These are phyloP conservation scores for Tetrapisispora taiwanensis DNA, from an alignment of 805 yeast genomes.

Conservation along the genomic window DNA sequence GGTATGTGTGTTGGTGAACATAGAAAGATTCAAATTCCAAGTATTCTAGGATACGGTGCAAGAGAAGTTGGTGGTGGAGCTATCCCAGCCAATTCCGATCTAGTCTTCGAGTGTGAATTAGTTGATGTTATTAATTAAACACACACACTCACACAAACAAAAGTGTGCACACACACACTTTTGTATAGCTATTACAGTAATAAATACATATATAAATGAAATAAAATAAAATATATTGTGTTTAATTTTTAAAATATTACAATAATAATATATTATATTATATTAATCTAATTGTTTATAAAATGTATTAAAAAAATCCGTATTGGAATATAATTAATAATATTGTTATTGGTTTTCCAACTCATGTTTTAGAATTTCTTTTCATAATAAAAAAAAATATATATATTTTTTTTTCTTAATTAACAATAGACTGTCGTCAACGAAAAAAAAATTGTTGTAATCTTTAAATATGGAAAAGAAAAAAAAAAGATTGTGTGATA, in stretches of 20 bases:
- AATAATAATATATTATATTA: conserved; percentile 2
- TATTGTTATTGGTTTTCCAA: not conserved
- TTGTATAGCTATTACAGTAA: too few species aligned
- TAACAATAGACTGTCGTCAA: too few species aligned
- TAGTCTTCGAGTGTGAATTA: conserved; percentile 31
- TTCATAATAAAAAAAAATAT: too few species aligned
- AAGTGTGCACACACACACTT: too few species aligned
- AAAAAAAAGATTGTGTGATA: too few species aligned
- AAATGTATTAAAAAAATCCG: not conserved
- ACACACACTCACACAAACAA: too few species aligned
- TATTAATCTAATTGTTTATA: conserved; percentile 3
- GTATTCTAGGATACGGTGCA: conserved; percentile 67
- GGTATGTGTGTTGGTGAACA: conserved; percentile 86
- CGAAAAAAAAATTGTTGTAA: too few species aligned
- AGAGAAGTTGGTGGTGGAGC: conserved; percentile 67
- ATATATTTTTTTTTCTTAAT: too few species aligned
- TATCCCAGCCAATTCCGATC: conserved; percentile 69
- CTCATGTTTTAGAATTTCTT: too few species aligned
- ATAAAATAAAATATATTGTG: not conserved
- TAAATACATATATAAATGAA: not conserved
- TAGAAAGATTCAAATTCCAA: conserved; percentile 70
- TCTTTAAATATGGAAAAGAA: too few species aligned
- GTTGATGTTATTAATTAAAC: conserved; percentile 6
- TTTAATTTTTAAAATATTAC: not conserved
- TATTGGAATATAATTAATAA: not conserved